Evolutionary conservation across 2,329 filamentous ascomycete genomes (phyloP), one percentile per base, ranked within the genome.

Genomic region (Aspergillus fumigatus): DNA sequence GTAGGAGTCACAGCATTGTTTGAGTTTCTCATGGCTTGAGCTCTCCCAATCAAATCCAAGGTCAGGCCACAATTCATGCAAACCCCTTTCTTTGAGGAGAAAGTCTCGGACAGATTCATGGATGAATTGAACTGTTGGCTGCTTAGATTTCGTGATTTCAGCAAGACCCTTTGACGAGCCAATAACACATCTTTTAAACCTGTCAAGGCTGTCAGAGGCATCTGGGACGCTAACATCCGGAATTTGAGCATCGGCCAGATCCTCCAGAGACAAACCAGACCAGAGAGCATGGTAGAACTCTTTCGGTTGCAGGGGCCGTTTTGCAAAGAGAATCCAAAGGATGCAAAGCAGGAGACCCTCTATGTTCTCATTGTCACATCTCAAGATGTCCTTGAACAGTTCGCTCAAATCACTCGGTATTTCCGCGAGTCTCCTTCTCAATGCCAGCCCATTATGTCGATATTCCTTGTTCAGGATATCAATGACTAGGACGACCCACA

Each of bases 251-350:
- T 62, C 59, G 1, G 38, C 47, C 2, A 59, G 19, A 29, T 19
- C 47, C 3, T 50, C 29, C 17, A 50, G 17, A 8, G 53, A 38
- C 32, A 64, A 51, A 2, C 60, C 62, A 26, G 50, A 55, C 57
- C 54, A 58, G 4, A 65, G 35, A n/a, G 65, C 65, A 55, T 59
- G 53, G 27, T 61, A 59, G n/a, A 65, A 57, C 19, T 48, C 23
- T 4, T 14, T 14, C 26, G 21, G 21, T 25, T 48, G 45, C 26
- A 25, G 9, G 7, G 26, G 45, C 23, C 21, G 45, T 7, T 26
- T 23, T 0, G 83, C 73, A 25, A 77, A 85, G 0, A 86, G 69
- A 0, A 87, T 70, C 79, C 79, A 86, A 21, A 80, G 75, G 0
- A 86, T 57, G 29, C 77, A 83, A 0, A 82, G 59, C 0, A 75